Percentiles rank a stretch among this genome's conserved stretches.
Evolutionary conservation across 2,329 filamentous ascomycete species (phyloP).

Genomic region (Xylaria sp.): DNA sequence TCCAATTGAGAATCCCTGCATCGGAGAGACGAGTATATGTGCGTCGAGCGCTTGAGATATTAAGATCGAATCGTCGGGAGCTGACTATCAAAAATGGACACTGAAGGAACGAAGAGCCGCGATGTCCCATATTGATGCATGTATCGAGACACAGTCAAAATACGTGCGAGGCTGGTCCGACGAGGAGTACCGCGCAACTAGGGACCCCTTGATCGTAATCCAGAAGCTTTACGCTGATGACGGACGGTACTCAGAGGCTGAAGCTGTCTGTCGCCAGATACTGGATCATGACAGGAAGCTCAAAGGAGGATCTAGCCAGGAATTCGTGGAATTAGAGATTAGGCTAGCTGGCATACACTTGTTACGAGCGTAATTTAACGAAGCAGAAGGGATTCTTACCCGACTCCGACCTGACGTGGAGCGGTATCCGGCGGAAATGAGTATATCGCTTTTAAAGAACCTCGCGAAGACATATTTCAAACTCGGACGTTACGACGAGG

Average conservation of each 20-base stretch:
- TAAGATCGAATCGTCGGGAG: conserved; percentile 1
- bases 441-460: neutral
- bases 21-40: conserved; percentile 4
- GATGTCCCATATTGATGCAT: conserved; percentile 10
- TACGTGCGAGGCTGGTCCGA: neutral
- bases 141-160: conserved; percentile 8
- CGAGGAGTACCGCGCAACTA: neutral
- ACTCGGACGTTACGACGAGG: conserved; percentile 5
- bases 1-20: conserved; percentile 3
- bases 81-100: conserved; percentile 12
- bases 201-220: neutral
- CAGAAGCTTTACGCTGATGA: conserved; percentile 3
- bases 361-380: neutral
- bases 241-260: conserved; percentile 6
- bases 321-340: conserved; percentile 2
- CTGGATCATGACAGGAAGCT: conserved; percentile 2
- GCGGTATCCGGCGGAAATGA: neutral
- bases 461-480: conserved; percentile 8
- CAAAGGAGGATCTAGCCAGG: neutral
- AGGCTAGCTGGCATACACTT: neutral
- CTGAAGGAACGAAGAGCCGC: conserved; percentile 11
- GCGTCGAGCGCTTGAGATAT: conserved; percentile 5
- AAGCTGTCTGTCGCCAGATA: neutral
- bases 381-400: conserved; percentile 1
- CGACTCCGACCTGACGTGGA: neutral